Percentiles rank a stretch among this genome's conserved stretches.
These are phyloP conservation scores for Lactarius indigo DNA, from an alignment of 768 basidiomycete species.

Conservation along the genomic window DNA sequence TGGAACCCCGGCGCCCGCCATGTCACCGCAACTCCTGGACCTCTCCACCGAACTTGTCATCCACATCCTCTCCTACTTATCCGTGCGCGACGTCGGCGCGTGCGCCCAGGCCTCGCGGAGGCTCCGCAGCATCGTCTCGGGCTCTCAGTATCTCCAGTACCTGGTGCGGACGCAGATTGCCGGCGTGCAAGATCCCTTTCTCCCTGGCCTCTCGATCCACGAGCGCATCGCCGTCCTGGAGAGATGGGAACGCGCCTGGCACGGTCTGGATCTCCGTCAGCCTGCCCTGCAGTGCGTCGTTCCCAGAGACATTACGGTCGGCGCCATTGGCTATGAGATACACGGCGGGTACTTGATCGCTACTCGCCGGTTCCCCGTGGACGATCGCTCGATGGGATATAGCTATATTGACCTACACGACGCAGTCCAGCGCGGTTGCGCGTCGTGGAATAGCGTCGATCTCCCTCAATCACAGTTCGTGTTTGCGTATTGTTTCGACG, in stretches of 20 bases:
- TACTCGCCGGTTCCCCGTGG: conserved; percentile 7
- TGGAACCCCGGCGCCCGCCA: conserved; percentile 7
- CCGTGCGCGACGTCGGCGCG: conserved; percentile 16
- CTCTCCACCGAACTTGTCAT: conserved; percentile 22
- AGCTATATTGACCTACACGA: conserved; percentile 14
- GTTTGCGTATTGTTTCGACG: conserved; percentile 15
- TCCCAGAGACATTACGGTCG: conserved; percentile 7
- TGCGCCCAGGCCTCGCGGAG: conserved; percentile 14
- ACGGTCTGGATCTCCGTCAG: conserved; percentile 11
- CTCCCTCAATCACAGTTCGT: conserved; percentile 14
- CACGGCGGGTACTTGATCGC: conserved; percentile 18
- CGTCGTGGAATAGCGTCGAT: conserved; percentile 14
- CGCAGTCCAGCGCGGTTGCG: conserved; percentile 1
- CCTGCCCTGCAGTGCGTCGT: conserved; percentile 16
- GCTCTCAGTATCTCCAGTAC: conserved; percentile 19
- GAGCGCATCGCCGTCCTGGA: conserved; percentile 16
- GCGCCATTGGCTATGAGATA: conserved; percentile 18
- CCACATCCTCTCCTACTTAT: conserved; percentile 18
- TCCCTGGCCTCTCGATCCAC: conserved; percentile 9
- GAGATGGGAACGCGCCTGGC: conserved; percentile 19
- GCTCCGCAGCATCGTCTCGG: conserved; percentile 13
- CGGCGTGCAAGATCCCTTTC: conserved; percentile 16
- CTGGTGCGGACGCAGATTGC: conserved; percentile 17
- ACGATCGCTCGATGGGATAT: conserved; percentile 23
- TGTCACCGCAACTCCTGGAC: conserved; percentile 20